Conservation (phyloP, 305 asterid species). For the Fraxinus sp. region DNA sequence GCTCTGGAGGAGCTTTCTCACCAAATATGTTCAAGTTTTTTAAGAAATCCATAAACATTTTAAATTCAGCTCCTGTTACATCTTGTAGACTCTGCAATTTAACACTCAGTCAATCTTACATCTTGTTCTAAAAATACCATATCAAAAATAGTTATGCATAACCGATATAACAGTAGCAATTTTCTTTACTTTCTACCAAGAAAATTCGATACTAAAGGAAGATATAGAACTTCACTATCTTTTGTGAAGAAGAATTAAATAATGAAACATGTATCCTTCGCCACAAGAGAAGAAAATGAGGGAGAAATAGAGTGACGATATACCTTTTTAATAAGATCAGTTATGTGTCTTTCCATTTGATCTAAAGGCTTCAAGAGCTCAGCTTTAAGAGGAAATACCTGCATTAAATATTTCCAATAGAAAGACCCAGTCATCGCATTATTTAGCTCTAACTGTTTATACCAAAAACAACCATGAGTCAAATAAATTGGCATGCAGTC, state of each 20-base stretch:
- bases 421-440: conserved; percentile 2
- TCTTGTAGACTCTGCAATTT: conserved; percentile 86
- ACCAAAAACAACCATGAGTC: conserved; percentile 13
- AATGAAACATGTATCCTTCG: conserved; percentile 5
- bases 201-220: not conserved
- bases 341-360: conserved; percentile 92
- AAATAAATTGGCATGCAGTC: conserved; percentile 20
- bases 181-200: conserved; percentile 9
- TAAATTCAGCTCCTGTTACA: conserved; percentile 94
- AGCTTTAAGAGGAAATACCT: conserved; percentile 88
- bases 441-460: conserved; percentile 13
- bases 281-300: conserved; percentile 8
- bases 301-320: conserved; percentile 7
- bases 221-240: conserved; percentile 15
- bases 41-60: conserved; percentile 89
- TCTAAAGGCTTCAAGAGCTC: conserved; percentile 85
- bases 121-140: conserved; percentile 12
- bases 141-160: conserved; percentile 1
- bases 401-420: conserved; percentile 26
- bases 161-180: conserved; percentile 11
- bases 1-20: conserved; percentile 70
- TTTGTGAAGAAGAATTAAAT: conserved; percentile 5
- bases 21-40: conserved; percentile 83
- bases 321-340: conserved; percentile 85
- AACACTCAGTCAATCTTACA: conserved; percentile 22